Conservation (phyloP, 2,329 filamentous ascomycete genomes). For the Aureobasidium lini region DNA sequence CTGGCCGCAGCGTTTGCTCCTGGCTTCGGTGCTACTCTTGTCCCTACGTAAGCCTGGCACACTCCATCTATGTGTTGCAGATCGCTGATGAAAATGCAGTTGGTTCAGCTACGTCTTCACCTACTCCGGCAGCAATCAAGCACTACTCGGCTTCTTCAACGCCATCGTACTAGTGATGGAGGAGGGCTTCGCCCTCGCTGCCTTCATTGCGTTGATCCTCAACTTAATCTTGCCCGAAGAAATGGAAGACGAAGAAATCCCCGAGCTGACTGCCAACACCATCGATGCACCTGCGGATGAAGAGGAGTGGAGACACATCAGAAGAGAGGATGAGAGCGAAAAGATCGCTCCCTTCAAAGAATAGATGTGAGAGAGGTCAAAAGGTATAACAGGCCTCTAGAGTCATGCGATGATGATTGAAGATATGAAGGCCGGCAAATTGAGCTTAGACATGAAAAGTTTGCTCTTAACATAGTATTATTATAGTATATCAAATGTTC, state of each 20-base stretch:
- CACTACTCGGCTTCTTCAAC: constrained; percentile 65
- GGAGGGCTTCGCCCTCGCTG: constrained; percentile 66
- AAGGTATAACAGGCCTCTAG: background rate
- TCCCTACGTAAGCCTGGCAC: constrained; percentile 31
- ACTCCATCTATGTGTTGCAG: too few species aligned
- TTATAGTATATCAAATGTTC: too few species aligned
- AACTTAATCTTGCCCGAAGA: constrained; percentile 70
- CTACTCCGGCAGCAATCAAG: constrained; percentile 59
- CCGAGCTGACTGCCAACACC: constrained; percentile 36
- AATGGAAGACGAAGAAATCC: constrained; percentile 51
- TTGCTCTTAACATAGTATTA: background rate
- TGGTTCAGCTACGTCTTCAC: constrained; percentile 69
- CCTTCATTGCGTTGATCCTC: constrained; percentile 62
- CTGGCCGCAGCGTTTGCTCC: constrained; percentile 66
- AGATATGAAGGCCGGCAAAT: background rate
- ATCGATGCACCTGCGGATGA: constrained; percentile 31
- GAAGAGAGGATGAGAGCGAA: constrained; percentile 1
- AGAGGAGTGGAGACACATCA: constrained; percentile 32
- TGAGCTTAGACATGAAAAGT: background rate
- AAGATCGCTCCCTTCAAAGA: constrained; percentile 2
- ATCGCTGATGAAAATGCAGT: constrained; percentile 32
- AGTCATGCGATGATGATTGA: background rate
- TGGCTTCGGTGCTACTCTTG: constrained; percentile 52
- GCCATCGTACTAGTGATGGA: constrained; percentile 46
- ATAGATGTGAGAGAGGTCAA: background rate